phyloP scores from a whole-genome alignment of 148 eudicot species.

The Drosera capensis region DNA sequence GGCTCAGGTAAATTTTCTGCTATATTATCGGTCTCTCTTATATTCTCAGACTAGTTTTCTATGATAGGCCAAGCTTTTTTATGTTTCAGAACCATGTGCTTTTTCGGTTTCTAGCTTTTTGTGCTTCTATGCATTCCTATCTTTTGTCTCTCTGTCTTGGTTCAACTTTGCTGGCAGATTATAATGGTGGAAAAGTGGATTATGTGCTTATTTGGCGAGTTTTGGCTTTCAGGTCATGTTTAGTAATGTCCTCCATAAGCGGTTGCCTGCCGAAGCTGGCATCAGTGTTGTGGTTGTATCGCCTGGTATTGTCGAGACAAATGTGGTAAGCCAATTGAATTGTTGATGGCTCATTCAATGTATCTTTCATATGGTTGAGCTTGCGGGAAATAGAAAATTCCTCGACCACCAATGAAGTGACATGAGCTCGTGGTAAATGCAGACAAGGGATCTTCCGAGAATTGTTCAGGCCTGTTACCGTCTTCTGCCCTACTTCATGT shows the following conservation, averaged over 20 bases:
- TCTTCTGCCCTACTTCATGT: constrained; percentile 76
- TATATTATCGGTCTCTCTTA: too few species aligned
- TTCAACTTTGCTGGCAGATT: too few species aligned
- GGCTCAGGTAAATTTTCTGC: constrained; percentile 48
- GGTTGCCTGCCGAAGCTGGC: constrained; percentile 81
- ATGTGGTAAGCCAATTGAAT: constrained; percentile 49
- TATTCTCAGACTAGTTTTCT: too few species aligned
- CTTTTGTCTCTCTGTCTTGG: too few species aligned
- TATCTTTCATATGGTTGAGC: neutral
- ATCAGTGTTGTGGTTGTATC: constrained; percentile 67
- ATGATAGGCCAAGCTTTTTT: too few species aligned
- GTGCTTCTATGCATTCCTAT: too few species aligned
- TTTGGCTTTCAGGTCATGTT: constrained; percentile 73
- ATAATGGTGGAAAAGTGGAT: too few species aligned
- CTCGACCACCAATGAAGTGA: neutral
- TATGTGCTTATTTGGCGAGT: too few species aligned
- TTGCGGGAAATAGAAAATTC: neutral
- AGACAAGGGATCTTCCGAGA: constrained; percentile 96
- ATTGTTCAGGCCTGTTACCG: constrained; percentile 63
- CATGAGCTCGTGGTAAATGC: constrained; percentile 12
- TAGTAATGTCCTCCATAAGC: constrained; percentile 72
- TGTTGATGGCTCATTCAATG: neutral
- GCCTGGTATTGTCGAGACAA: constrained; percentile 93
- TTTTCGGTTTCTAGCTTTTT: too few species aligned
- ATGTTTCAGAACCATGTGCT: too few species aligned